A percentile compares a stretch with the other conserved stretches of the same genome.
Evolutionary conservation across 116 monocot genomes (phyloP).

Genomic region (Zostera marina): DNA sequence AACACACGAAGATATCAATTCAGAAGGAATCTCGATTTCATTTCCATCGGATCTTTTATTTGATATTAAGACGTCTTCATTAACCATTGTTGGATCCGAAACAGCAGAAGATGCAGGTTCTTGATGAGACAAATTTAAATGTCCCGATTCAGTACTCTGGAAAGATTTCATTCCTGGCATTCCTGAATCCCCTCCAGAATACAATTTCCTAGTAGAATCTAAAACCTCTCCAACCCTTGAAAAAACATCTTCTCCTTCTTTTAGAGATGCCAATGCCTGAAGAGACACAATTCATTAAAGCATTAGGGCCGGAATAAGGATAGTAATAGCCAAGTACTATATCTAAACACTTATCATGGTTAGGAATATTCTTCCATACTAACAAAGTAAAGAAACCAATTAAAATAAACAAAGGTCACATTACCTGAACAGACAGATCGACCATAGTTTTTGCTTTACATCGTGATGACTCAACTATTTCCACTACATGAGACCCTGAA

Average conservation of each 20-base stretch:
- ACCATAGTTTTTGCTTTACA: slow-evolving; percentile 67
- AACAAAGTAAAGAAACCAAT: neutral
- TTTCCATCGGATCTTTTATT: slow-evolving; percentile 10
- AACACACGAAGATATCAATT: slow-evolving; percentile 69
- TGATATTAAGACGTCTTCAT: slow-evolving; percentile 15
- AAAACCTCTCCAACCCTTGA: slow-evolving; percentile 62
- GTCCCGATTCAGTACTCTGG: slow-evolving; percentile 18
- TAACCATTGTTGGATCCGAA: slow-evolving; percentile 15
- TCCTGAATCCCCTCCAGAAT: slow-evolving; percentile 27
- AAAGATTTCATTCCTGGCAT: slow-evolving; percentile 20
- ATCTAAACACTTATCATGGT: neutral
- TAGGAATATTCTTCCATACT: neutral
- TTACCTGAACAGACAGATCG: slow-evolving; percentile 66
- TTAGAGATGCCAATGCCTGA: slow-evolving; percentile 49
- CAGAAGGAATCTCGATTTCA: slow-evolving; percentile 48
- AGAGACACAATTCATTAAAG: neutral
- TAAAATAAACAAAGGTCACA: neutral
- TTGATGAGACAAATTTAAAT: slow-evolving; percentile 20
- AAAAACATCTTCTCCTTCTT: slow-evolving; percentile 68
- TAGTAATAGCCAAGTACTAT: no score
- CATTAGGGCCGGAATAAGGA: no score
- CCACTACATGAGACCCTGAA: slow-evolving; percentile 48
- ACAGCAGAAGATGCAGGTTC: slow-evolving; percentile 18
- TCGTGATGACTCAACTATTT: slow-evolving; percentile 59
- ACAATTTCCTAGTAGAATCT: slow-evolving; percentile 26